These are phyloP conservation scores for Ceratobasidium sp. DNA, from an alignment of 1,284 basidiomycete genomes.

Conservation along the genomic window DNA sequence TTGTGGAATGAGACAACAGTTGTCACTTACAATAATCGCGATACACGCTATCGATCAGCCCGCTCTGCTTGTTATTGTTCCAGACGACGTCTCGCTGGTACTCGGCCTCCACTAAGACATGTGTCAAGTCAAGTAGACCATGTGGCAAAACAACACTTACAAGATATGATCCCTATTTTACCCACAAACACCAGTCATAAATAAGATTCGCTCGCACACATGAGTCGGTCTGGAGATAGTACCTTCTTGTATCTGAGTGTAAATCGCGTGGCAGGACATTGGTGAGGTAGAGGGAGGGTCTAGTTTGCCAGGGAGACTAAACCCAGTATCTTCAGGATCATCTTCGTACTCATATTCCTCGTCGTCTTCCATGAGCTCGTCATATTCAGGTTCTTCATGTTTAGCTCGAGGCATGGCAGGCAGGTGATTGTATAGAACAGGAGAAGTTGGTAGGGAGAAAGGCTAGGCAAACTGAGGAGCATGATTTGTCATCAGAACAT, in stretches of 20 bases:
- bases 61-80: slow-evolving; percentile 75
- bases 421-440: not conserved
- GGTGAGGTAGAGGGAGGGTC: slow-evolving; percentile 23
- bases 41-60: slow-evolving; percentile 81
- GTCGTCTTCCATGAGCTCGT: slow-evolving; percentile 21
- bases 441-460: not conserved
- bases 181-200: not conserved
- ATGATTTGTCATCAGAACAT: not conserved
- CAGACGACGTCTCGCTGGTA: slow-evolving; percentile 71
- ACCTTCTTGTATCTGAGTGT: slow-evolving; percentile 44
- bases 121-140: not conserved
- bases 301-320: slow-evolving; percentile 2
- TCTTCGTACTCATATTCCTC: slow-evolving; percentile 20
- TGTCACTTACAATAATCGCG: slow-evolving; percentile 76
- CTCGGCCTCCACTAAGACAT: slow-evolving; percentile 28
- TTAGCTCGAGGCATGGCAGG: slow-evolving; percentile 1
- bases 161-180: slow-evolving; percentile 36
- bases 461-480: not conserved
- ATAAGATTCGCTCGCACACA: not conserved
- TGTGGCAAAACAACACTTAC: slow-evolving; percentile 18
- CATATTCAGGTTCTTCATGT: slow-evolving; percentile 22
- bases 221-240: not conserved
- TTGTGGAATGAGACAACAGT: slow-evolving; percentile 65
- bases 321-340: slow-evolving; percentile 19
- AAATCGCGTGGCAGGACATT: slow-evolving; percentile 33